Conservation (phyloP, 2,329 filamentous ascomycete genomes). For the Paecilomyces niveus region DNA sequence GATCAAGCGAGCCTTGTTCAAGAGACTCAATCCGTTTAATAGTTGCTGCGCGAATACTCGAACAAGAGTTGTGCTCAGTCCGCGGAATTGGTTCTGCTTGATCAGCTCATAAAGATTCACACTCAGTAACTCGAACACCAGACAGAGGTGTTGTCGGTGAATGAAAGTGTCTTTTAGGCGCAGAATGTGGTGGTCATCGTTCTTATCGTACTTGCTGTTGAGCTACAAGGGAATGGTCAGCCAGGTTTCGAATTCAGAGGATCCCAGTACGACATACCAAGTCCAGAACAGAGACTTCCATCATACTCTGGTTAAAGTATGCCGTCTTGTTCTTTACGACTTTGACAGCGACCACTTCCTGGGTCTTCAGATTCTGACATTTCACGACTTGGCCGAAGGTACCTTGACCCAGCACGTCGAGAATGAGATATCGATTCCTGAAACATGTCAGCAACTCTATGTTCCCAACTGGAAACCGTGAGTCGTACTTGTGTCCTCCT, state of each 20-base stretch:
- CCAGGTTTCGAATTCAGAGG: not conserved
- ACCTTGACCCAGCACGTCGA: conserved; percentile 93
- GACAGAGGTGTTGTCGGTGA: conserved; percentile 89
- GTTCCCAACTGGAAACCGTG: not conserved
- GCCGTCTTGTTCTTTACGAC: conserved; percentile 98
- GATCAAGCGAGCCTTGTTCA: conserved; percentile 95
- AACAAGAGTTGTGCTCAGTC: conserved; percentile 91
- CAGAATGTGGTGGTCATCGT: conserved; percentile 93
- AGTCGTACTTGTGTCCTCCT: conserved; percentile 79
- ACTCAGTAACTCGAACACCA: conserved; percentile 92
- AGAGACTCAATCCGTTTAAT: conserved; percentile 79
- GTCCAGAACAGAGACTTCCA: conserved; percentile 97
- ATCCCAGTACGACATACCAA: conserved; percentile 53
- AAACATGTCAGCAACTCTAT: conserved; percentile 7
- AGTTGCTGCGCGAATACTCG: conserved; percentile 96
- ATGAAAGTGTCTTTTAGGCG: conserved; percentile 97
- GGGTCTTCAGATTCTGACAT: conserved; percentile 95
- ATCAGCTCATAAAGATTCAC: conserved; percentile 98
- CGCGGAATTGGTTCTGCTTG: conserved; percentile 98
- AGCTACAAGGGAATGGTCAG: conserved; percentile 51
- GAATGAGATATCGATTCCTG: conserved; percentile 90
- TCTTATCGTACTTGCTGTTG: conserved; percentile 98
- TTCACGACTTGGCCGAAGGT: conserved; percentile 99
- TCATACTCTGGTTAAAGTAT: conserved; percentile 99
- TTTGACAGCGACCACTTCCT: conserved; percentile 97